Conservation (phyloP, 169 alveolate genomes). For the Haemoproteus tartakovskyi region DNA sequence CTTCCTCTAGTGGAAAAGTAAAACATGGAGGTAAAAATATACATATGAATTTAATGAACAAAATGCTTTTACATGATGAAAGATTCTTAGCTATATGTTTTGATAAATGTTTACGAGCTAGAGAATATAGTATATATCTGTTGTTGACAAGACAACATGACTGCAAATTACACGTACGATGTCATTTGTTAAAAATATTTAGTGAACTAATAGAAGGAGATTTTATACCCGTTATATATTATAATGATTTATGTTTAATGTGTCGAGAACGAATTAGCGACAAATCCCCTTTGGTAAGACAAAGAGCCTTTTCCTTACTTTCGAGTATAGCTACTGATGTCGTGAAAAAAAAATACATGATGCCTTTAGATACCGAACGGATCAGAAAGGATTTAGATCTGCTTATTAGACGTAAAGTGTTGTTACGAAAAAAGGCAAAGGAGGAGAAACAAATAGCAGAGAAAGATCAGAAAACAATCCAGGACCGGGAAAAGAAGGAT, state of each 20-base stretch:
- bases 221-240: conserved; percentile 74
- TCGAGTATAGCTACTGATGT: conserved; percentile 70
- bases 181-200: conserved; percentile 69
- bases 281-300: conserved; percentile 78
- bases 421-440: conserved; percentile 25
- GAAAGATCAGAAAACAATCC: background rate
- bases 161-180: conserved; percentile 77
- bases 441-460: background rate
- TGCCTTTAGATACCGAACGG: conserved; percentile 58
- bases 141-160: conserved; percentile 74
- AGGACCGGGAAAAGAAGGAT: background rate
- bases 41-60: conserved; percentile 38
- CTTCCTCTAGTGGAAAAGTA: conserved; percentile 9
- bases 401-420: conserved; percentile 31
- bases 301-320: conserved; percentile 73
- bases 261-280: conserved; percentile 74
- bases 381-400: conserved; percentile 62
- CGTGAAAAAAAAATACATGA: conserved; percentile 67
- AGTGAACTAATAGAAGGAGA: conserved; percentile 73
- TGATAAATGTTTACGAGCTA: conserved; percentile 32
- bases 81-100: conserved; percentile 46
- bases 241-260: conserved; percentile 58
- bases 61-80: conserved; percentile 25
- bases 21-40: conserved; percentile 19
- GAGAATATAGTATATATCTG: conserved; percentile 32